phyloP scores from a whole-genome alignment of 805 yeast species.

The Metschnikowia chrysomelidarum region DNA sequence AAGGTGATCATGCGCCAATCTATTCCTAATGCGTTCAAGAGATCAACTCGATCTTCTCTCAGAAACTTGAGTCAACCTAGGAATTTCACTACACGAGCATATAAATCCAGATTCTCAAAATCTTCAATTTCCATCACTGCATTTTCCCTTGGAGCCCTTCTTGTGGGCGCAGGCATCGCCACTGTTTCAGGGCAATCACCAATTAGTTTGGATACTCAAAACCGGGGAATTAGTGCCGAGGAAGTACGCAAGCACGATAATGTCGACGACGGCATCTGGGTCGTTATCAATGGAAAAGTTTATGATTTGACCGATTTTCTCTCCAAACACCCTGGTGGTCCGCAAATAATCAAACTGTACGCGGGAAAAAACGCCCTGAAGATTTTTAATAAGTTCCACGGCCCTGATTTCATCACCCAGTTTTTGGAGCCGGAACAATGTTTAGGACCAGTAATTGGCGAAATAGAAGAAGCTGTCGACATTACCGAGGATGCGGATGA shows the following conservation, averaged over 20 bases:
- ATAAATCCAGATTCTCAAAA: too few species aligned
- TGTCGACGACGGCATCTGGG: slow-evolving; percentile 25
- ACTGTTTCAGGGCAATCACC: background rate
- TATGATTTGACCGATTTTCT: slow-evolving; percentile 40
- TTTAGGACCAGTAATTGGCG: slow-evolving; percentile 25
- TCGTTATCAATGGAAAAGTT: slow-evolving; percentile 32
- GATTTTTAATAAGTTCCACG: slow-evolving; percentile 41
- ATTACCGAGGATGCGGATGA: slow-evolving; percentile 20
- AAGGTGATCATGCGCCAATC: too few species aligned
- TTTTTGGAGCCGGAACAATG: slow-evolving; percentile 20
- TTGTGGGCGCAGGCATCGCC: background rate
- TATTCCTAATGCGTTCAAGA: too few species aligned
- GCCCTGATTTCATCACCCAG: slow-evolving; percentile 20
- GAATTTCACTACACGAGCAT: too few species aligned
- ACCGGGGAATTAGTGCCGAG: slow-evolving; percentile 16
- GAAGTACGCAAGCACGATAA: slow-evolving; percentile 15
- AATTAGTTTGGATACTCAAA: slow-evolving; percentile 8
- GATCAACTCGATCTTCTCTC: too few species aligned
- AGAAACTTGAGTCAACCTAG: too few species aligned
- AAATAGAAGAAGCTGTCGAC: slow-evolving; percentile 15
- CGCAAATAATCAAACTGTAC: slow-evolving; percentile 13
- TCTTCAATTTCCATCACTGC: too few species aligned
- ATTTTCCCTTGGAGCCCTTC: too few species aligned
- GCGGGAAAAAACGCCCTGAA: slow-evolving; percentile 59
- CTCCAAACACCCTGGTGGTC: slow-evolving; percentile 53